Base-by-base conservation (phyloP, 805 yeast species). In the Saturnispora zaruensis region DNA sequence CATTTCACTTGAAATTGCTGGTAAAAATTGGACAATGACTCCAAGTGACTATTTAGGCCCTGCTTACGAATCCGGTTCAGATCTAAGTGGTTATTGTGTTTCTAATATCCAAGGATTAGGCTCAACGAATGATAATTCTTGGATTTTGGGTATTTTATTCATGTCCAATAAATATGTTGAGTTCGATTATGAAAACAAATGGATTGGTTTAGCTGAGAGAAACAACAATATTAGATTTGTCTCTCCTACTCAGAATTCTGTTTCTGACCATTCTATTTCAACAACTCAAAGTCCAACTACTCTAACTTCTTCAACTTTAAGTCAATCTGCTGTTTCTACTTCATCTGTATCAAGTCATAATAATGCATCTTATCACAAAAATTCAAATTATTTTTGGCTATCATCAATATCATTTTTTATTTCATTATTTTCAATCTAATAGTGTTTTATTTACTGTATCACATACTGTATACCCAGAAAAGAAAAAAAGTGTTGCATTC, bases 141-240 rank as follows among this genome's bases (percentile, higher is more conserved):
- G 87, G 87, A 74, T 82, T 48, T 64, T 82, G 37, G 88, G 88
- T 5, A 81, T 78, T n/a, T 69, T 78, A 3, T 81, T 82, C 58
- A 62, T 82, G 55, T 73, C 74, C 51, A 68, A 70, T 30, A 79
- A 72, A 49, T 81, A 79, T 59, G 71, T 81, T 2, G 77, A 78
- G 13, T 82, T 79, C 55, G 82, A 82, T 56, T 67, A 77, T 50
- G 77, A 72, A 45, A 58, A 70, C n/a, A 66, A 64, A 43, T 57
- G 60, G 53, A 66, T 82, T 44, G 86, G 85, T 0, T 72, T 82
- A 48, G 84, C 81, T n/a, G 57, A 65, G 21, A 68, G 72, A 52
- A 69, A 69, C 51, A 41, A 53, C 1, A 55, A 66, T 50, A 61
- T 69, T 24, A 49, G 48, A 33, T 36, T 60, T 41, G 52, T 58